Evolutionary conservation across 345 rosid species (phyloP).

Genomic region (Clausena lansium): DNA sequence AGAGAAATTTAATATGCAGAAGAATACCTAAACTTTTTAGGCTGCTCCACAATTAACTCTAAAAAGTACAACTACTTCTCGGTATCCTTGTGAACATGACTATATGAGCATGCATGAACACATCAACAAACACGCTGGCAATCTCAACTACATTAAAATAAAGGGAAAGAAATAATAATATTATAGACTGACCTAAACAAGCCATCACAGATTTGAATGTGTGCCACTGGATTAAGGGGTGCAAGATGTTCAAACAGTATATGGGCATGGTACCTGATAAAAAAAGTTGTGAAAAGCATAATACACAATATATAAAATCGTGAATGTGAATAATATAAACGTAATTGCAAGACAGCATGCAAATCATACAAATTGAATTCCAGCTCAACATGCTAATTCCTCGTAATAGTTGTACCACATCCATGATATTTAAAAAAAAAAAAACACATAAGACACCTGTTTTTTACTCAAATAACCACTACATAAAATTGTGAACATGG

Average conservation of each 20-base stretch:
- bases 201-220: constrained; percentile 72
- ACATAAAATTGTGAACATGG: not conserved
- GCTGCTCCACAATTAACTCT: not conserved
- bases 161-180: not conserved
- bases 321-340: not conserved
- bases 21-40: not conserved
- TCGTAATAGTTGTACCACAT: not conserved
- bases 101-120: not conserved
- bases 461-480: not conserved
- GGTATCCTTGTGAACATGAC: not conserved
- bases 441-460: not conserved
- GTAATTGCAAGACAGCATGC: not conserved
- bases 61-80: not conserved
- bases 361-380: not conserved
- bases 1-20: not conserved
- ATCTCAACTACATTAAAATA: not conserved
- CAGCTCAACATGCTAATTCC: not conserved
- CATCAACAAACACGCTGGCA: not conserved
- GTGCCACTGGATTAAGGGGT: constrained; percentile 89
- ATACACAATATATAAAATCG: not conserved
- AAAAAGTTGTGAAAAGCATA: constrained; percentile 7
- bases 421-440: not conserved
- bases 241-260: constrained; percentile 77
- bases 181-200: constrained; percentile 61
- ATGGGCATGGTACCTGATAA: constrained; percentile 84